Percentiles rank a stretch among this genome's conserved stretches.
These are phyloP conservation scores for Malassezia dermatis DNA, from an alignment of 1,284 basidiomycete genomes.

Conservation along the genomic window DNA sequence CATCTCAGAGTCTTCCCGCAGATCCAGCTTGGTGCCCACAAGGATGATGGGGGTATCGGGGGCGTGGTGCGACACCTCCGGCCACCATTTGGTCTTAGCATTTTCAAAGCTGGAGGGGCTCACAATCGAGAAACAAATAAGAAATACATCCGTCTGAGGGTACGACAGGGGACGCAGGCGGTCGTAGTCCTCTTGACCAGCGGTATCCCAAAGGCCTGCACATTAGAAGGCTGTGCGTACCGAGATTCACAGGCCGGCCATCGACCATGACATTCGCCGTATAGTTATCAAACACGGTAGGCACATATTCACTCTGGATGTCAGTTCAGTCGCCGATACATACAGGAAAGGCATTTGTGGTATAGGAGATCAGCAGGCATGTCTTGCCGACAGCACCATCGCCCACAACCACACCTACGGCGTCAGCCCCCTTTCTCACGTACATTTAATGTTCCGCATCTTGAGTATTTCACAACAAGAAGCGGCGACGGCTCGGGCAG, in stretches of 20 bases:
- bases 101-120: slow-evolving; percentile 97
- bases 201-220: slow-evolving; percentile 36
- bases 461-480: not conserved
- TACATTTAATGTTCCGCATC: slow-evolving; percentile 18
- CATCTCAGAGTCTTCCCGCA: slow-evolving; percentile 83
- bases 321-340: slow-evolving; percentile 9
- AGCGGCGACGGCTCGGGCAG: not conserved
- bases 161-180: slow-evolving; percentile 94
- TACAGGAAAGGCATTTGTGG: slow-evolving; percentile 47
- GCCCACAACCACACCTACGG: slow-evolving; percentile 40
- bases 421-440: not conserved
- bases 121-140: slow-evolving; percentile 96
- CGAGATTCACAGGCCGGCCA: slow-evolving; percentile 92
- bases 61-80: slow-evolving; percentile 64
- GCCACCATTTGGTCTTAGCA: slow-evolving; percentile 74
- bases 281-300: slow-evolving; percentile 81
- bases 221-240: slow-evolving; percentile 68
- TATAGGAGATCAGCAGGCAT: slow-evolving; percentile 46
- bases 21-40: slow-evolving; percentile 94
- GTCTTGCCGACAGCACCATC: slow-evolving; percentile 48
- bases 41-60: slow-evolving; percentile 83
- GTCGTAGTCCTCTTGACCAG: slow-evolving; percentile 59
- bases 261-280: slow-evolving; percentile 88
- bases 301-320: slow-evolving; percentile 40
- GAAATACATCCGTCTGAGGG: slow-evolving; percentile 97